These are phyloP conservation scores for Pecoramyces ruminantium DNA, from an alignment of 192 early-diverging fungal genomes.

Conservation along the genomic window DNA sequence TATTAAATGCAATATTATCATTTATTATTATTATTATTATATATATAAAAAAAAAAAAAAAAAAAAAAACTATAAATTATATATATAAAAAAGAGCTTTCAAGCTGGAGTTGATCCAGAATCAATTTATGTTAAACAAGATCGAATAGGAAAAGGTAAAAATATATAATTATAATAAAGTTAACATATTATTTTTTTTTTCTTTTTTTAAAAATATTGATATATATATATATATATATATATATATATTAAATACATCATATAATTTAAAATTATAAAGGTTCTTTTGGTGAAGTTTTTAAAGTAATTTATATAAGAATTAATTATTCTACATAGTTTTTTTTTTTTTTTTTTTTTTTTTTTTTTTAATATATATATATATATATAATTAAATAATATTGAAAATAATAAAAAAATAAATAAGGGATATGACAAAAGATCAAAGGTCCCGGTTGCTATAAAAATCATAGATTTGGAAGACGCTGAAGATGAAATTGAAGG, in stretches of 20 bases:
- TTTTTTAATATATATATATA: background rate
- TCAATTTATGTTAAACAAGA: conserved; percentile 47
- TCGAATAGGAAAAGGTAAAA: conserved; percentile 28
- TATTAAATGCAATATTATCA: too few species aligned
- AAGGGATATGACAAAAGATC: conserved; percentile 48
- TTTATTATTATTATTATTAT: too few species aligned
- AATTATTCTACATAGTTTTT: too few species aligned
- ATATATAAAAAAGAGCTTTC: background rate
- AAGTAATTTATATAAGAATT: conserved; percentile 3
- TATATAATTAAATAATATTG: background rate
- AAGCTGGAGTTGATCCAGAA: conserved; percentile 31
- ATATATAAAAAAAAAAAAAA: too few species aligned
- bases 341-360: too few species aligned
- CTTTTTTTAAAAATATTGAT: too few species aligned
- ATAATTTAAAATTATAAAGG: conserved; percentile 15
- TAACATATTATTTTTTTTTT: too few species aligned
- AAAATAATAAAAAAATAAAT: background rate
- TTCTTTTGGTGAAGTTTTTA: conserved; percentile 27
- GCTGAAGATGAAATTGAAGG: conserved; percentile 90
- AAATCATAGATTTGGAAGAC: conserved; percentile 91
- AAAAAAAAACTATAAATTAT: too few species aligned
- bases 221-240: too few species aligned
- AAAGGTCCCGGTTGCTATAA: conserved; percentile 74
- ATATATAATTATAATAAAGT: too few species aligned
- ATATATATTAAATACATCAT: too few species aligned